A percentile compares a stretch with the other conserved stretches of the same genome.
Conservation (phyloP, 2,329 filamentous ascomycete species). For the Diatrype stigma region DNA sequence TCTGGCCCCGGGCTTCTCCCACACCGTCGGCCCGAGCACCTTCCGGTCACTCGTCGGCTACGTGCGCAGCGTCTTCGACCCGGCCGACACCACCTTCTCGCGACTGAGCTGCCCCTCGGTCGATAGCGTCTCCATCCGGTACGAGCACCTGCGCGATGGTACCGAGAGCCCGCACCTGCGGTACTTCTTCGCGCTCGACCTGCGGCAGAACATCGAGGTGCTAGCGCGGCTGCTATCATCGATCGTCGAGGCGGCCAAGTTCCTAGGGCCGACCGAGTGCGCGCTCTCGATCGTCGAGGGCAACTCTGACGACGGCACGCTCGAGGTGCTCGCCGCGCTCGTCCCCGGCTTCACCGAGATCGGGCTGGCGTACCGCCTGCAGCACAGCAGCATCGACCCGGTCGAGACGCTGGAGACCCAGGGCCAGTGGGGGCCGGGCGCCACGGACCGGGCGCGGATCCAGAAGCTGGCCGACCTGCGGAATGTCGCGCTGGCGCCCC, state of each 20-base stretch:
- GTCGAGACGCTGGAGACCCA: constrained; percentile 1
- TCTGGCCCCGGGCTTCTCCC: not conserved
- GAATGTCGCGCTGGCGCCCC: constrained; percentile 47
- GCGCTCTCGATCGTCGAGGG: constrained; percentile 55
- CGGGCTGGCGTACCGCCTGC: constrained; percentile 38
- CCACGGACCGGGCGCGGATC: constrained; percentile 42
- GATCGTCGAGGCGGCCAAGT: constrained; percentile 44
- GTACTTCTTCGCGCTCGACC: constrained; percentile 51
- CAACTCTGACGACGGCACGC: constrained; percentile 50
- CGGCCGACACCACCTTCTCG: not conserved
- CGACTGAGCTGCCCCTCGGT: not conserved
- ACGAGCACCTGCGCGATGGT: not conserved
- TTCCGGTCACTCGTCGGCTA: not conserved
- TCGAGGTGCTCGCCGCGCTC: constrained; percentile 42
- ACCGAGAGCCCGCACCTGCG: constrained; percentile 11
- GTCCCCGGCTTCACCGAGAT: constrained; percentile 32
- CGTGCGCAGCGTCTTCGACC: not conserved
- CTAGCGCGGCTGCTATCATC: constrained; percentile 49
- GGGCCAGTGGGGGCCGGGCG: no score
- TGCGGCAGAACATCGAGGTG: constrained; percentile 41
- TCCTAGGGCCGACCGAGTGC: constrained; percentile 46
- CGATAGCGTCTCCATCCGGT: not conserved
- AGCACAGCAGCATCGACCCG: constrained; percentile 40
- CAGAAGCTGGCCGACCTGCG: constrained; percentile 46
- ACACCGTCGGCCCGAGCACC: not conserved